Evolutionary conservation across 2,329 filamentous ascomycete genomes (phyloP).

Genomic region (Biscogniauxia sp.): DNA sequence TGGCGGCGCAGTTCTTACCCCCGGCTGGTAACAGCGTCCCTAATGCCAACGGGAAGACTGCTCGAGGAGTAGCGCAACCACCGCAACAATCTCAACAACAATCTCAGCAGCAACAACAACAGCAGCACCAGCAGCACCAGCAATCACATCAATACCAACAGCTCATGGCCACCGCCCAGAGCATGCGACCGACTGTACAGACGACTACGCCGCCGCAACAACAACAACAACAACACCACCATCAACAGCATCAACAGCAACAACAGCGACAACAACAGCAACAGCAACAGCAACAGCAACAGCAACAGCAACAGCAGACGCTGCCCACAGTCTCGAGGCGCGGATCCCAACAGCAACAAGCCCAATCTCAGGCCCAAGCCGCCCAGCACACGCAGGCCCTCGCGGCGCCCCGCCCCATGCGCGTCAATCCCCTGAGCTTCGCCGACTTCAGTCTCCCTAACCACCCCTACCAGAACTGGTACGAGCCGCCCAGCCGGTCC

Average conservation of each 20-base stretch:
- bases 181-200: conserved; percentile 16
- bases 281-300: conserved; percentile 12
- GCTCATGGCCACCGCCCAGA: conserved; percentile 2
- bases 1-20: conserved; percentile 26
- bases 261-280: conserved; percentile 9
- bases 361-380: conserved; percentile 12
- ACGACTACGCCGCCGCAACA: conserved; percentile 17
- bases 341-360: conserved; percentile 8
- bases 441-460: conserved; percentile 76
- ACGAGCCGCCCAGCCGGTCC: conserved; percentile 65
- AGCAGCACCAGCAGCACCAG: conserved; percentile 24
- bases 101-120: conserved; percentile 18
- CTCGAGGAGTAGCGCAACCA: conserved; percentile 7
- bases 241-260: conserved; percentile 20
- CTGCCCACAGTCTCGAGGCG: conserved; percentile 22
- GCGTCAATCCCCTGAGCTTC: conserved; percentile 67
- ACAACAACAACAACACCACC: conserved; percentile 18
- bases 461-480: conserved; percentile 79
- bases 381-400: conserved; percentile 32
- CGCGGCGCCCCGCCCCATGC: conserved; percentile 32
- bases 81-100: conserved; percentile 4
- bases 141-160: conserved; percentile 12
- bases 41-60: conserved; percentile 2
- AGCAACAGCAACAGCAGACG: conserved; percentile 16
- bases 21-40: conserved; percentile 4